Conservation (phyloP, 495 filamentous ascomycete genomes). For the Collariella sp. region DNA sequence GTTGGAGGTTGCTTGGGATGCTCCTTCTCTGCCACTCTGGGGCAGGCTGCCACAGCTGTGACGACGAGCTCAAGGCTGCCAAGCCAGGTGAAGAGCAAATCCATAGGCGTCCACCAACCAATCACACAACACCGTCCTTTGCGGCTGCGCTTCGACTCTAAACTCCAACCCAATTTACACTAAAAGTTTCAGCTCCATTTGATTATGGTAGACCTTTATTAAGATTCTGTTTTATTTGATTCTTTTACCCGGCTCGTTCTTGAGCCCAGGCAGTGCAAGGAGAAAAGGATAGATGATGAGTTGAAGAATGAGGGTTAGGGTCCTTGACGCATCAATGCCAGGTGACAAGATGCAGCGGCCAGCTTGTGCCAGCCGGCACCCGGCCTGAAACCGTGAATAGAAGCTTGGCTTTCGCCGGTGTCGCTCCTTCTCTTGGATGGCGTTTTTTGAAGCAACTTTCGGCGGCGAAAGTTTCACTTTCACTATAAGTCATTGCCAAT, state of each 20-base stretch:
- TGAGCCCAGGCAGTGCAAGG: too few species aligned
- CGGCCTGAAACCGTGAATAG: not conserved
- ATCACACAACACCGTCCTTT: not conserved
- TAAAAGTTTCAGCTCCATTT: too few species aligned
- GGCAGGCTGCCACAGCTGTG: constrained; percentile 21
- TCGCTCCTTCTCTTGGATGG: not conserved
- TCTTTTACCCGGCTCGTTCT: too few species aligned
- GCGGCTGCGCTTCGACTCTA: too few species aligned
- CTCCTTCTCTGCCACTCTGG: not conserved
- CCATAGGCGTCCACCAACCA: not conserved
- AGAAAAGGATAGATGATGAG: too few species aligned
- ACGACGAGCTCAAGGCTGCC: constrained; percentile 18
- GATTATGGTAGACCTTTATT: too few species aligned
- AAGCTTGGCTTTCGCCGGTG: constrained; percentile 5
- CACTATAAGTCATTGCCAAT: not conserved
- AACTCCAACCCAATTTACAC: too few species aligned
- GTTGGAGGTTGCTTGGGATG: constrained; percentile 6
- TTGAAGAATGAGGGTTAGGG: not conserved
- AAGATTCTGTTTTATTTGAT: too few species aligned
- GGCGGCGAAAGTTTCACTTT: not conserved
- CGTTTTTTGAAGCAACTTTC: not conserved
- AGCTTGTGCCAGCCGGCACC: not conserved
- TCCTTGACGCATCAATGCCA: not conserved
- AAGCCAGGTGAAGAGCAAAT: not conserved
- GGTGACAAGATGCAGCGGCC: not conserved